Base-by-base conservation (phyloP, 2,329 filamentous ascomycete species). In the Ceratocystiopsis sp. region DNA sequence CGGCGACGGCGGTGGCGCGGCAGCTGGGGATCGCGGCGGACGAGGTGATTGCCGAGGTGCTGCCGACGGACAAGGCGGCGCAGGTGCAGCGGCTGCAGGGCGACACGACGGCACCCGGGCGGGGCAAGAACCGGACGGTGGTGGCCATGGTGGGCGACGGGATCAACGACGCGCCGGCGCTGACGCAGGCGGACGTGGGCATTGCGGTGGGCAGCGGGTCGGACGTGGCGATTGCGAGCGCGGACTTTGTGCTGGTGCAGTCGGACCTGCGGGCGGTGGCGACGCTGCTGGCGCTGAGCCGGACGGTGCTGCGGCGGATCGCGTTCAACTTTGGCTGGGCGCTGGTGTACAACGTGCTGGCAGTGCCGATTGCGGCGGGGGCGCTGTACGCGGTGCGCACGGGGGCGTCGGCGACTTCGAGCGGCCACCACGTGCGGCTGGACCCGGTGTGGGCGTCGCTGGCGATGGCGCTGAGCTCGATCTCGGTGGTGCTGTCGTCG, bases 381-480 rank as follows among this genome's bases (percentile, higher is more conserved):
- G 80, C 79, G 35, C 63, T 93, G 46, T 93, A 83, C 58, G 62
- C 70, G 2, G 49, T 78, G 39, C 56, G 53, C 42, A 66, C 65
- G 39, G 25, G 25, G 25, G 7, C 6, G 25, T 29, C 25, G 25
- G 25, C 25, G 25, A 29, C 25, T 2, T 57, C 58, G 4, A 53
- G 56, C 2, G 69, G 67, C 2, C 56, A 57, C 29, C 80, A 81
- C 55, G 60, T 85, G 17, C 64, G 72, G 47, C 61, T 87, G 39
- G 78, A 84, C 57, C 82, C 82, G 0, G 82, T 83, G 1, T 95
- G 87, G 87, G 89, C 87, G 6, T 80, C 78, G 50, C 61, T 94
- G 57, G 87, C 87, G 1, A 96, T 95, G 89, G 89, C 89, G 21
- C 60, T 87, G 58, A 94, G 86, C 60, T 89, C 82, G 59, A 78